Percentiles rank a stretch among this genome's conserved stretches.
phyloP scores from a whole-genome alignment of 2,329 filamentous ascomycete species.

The Ascochyta pisi region DNA sequence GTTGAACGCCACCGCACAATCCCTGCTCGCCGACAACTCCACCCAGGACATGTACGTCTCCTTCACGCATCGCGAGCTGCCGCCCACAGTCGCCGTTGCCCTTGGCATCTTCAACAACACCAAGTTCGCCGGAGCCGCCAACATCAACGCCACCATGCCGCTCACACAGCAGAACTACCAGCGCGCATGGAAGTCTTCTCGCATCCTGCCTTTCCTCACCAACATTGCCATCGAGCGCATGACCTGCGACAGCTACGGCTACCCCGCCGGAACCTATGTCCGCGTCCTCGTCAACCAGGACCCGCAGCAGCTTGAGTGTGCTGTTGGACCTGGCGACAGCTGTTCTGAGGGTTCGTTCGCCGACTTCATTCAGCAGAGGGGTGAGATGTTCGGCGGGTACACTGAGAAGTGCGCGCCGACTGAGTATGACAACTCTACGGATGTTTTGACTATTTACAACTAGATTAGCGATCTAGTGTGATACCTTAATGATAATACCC shows the following conservation, averaged over 20 bases:
- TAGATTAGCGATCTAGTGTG: conserved; percentile 2
- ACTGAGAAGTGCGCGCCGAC: conserved; percentile 51
- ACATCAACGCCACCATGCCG: conserved; percentile 70
- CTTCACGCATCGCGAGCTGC: conserved; percentile 73
- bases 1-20: conserved; percentile 66
- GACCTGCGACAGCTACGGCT: conserved; percentile 67
- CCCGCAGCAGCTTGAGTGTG: conserved; percentile 58
- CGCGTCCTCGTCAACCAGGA: conserved; percentile 60
- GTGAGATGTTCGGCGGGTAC: conserved; percentile 53
- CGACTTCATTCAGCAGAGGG: conserved; percentile 53
- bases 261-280: conserved; percentile 58
- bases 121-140: conserved; percentile 58
- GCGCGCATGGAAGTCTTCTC: conserved; percentile 68
- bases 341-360: conserved; percentile 55
- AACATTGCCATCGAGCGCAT: conserved; percentile 72
- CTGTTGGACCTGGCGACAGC: conserved; percentile 59
- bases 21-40: conserved; percentile 55
- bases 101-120: conserved; percentile 76
- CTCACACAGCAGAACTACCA: conserved; percentile 67
- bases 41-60: conserved; percentile 70
- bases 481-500: conserved; percentile 14
- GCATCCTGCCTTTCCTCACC: conserved; percentile 69
- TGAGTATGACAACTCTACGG: conserved; percentile 53
- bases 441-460: conserved; percentile 47
- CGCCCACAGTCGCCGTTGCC: conserved; percentile 70